Base-by-base conservation (phyloP, 169 alveolate species). In the Blepharisma undulans region DNA sequence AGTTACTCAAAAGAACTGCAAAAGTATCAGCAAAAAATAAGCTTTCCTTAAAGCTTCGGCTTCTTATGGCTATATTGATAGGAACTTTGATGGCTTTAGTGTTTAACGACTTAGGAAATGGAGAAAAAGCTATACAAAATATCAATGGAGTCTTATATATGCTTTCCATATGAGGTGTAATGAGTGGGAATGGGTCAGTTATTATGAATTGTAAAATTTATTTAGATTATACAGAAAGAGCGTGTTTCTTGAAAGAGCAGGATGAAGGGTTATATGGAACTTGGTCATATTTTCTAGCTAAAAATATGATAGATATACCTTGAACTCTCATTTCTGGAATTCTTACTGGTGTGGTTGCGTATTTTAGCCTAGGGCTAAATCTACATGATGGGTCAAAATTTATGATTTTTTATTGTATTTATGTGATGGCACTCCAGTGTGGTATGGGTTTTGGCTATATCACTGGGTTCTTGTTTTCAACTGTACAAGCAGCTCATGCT, bases 341-440 rank as follows among this genome's bases (percentile, higher is more conserved):
- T 5, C 25, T 84, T 21, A 32, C 27, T 25, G 22, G 87, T 7
- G 14, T 84, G 3, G 19, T 66, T 21, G 59, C 89, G 6, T 91
- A 91, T 32, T 91, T 72, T 48, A 84, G 77, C 21, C 6, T 86
- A 4, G 89, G 89, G 7, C 32, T 84, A 2, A 12, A 33, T 22
- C n/a, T 21, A 25, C 10, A 12, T 4, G 30, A 72, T 61, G 32
- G 12, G n/a, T n/a, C n/a, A 10, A 34, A 86, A 21, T 86, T 59
- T 27, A 48, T 87, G 32, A 72, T 76, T 19, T 90, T 86, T 87
- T 32, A 16, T 81, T 30, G 12, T 25, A 18, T 32, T 81, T 32
- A 27, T 25, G 25, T 81, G 33, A 14, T 81, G 27, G 22, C 18
- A 32, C 66, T 12, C 25, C 32, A 25, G 12, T 16, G 22, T 30